A percentile compares a stretch with the other conserved stretches of the same genome.
Conservation (phyloP, 192 early-diverging fungal species). For the Podila epicladia region DNA sequence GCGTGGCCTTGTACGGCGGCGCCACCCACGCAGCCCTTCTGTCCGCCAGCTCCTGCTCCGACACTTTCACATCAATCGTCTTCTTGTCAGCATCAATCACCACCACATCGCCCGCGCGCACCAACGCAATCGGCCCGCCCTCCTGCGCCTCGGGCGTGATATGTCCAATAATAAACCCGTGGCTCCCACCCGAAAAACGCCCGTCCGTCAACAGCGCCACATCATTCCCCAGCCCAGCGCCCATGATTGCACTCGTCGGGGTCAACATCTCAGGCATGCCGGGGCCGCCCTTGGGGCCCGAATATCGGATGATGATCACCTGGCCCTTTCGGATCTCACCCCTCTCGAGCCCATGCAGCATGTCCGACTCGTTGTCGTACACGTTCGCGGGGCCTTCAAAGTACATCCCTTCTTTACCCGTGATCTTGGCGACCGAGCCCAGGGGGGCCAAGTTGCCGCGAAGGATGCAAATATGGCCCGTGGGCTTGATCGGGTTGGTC, state of each 20-base stretch:
- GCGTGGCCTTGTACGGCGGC: constrained; percentile 87
- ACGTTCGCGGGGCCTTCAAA: constrained; percentile 94
- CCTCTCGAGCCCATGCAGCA: constrained; percentile 90
- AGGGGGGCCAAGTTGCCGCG: constrained; percentile 94
- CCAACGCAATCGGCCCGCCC: constrained; percentile 94
- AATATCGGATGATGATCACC: constrained; percentile 94
- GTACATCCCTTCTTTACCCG: constrained; percentile 95
- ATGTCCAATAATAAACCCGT: constrained; percentile 99
- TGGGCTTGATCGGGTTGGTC: constrained; percentile 88
- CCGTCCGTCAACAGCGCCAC: constrained; percentile 98
- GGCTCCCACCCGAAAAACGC: constrained; percentile 97
- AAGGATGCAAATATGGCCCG: constrained; percentile 96
- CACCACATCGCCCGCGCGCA: constrained; percentile 90
- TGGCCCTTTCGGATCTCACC: constrained; percentile 92
- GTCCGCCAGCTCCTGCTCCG: constrained; percentile 80
- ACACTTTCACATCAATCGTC: constrained; percentile 79
- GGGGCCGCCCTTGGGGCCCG: constrained; percentile 97
- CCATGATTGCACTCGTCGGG: constrained; percentile 99
- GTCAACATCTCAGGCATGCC: constrained; percentile 99
- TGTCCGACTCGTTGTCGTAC: constrained; percentile 92
- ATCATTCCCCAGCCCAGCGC: constrained; percentile 96
- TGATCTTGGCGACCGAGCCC: constrained; percentile 99
- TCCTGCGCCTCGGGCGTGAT: constrained; percentile 98
- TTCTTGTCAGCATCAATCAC: constrained; percentile 87
- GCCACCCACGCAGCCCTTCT: constrained; percentile 78